A percentile compares a stretch with the other conserved stretches of the same genome.
phyloP scores from a whole-genome alignment of 805 yeast genomes.

The Wickerhamiella kurtzmanii region DNA sequence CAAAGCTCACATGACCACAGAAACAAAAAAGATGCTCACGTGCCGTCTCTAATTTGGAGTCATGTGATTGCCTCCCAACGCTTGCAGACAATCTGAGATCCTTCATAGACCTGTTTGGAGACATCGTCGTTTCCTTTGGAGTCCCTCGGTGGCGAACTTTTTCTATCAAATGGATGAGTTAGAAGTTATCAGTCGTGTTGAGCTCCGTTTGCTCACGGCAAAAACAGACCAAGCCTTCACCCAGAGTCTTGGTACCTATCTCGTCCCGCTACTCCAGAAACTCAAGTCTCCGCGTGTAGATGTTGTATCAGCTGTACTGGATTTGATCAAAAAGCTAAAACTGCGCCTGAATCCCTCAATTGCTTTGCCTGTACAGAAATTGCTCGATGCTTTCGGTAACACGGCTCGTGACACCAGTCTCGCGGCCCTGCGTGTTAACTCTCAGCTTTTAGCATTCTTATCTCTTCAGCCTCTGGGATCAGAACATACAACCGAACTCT shows the following conservation, averaged over 20 bases:
- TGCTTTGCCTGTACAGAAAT: slow-evolving; percentile 44
- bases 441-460: slow-evolving; percentile 7
- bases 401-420: background rate
- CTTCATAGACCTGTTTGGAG: background rate
- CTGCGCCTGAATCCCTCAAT: slow-evolving; percentile 5
- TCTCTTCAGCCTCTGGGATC: slow-evolving; percentile 2
- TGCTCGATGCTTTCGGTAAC: slow-evolving; percentile 28
- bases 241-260: slow-evolving; percentile 42
- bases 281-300: slow-evolving; percentile 53
- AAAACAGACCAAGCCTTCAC: slow-evolving; percentile 52
- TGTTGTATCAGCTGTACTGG: slow-evolving; percentile 53
- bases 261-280: slow-evolving; percentile 69
- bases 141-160: background rate
- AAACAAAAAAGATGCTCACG: too few species aligned
- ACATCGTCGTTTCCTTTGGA: background rate
- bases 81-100: too few species aligned
- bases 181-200: slow-evolving; percentile 7
- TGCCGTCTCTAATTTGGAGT: too few species aligned
- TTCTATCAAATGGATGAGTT: background rate
- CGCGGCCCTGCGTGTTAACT: slow-evolving; percentile 5
- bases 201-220: slow-evolving; percentile 42
- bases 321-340: slow-evolving; percentile 38
- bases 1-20: too few species aligned
- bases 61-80: too few species aligned
- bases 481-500: background rate